These are phyloP conservation scores for Endothia cerciana DNA, from an alignment of 2,329 filamentous ascomycete genomes.

Conservation along the genomic window DNA sequence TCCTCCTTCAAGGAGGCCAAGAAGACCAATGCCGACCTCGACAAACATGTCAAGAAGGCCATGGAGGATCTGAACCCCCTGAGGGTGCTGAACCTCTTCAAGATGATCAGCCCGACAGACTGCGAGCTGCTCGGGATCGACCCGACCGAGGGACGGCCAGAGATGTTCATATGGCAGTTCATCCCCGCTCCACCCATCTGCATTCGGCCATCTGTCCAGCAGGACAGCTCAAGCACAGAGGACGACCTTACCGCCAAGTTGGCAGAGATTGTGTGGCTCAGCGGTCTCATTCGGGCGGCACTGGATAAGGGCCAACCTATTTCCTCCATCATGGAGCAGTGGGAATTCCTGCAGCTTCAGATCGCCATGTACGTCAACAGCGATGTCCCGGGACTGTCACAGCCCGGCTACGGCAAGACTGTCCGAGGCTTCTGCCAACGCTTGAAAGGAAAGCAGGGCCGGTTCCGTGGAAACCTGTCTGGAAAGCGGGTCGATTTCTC, in stretches of 20 bases:
- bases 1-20: constrained; percentile 81
- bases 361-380: constrained; percentile 99
- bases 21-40: constrained; percentile 77
- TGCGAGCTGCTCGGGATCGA: constrained; percentile 91
- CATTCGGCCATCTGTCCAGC: constrained; percentile 90
- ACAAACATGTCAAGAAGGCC: constrained; percentile 89
- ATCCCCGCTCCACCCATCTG: constrained; percentile 92
- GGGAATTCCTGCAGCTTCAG: constrained; percentile 95
- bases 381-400: constrained; percentile 89
- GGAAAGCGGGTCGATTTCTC: constrained; percentile 99
- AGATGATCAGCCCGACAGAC: constrained; percentile 80
- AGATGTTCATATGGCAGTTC: constrained; percentile 98
- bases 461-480: constrained; percentile 94
- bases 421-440: constrained; percentile 94
- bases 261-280: constrained; percentile 94
- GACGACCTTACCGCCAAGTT: constrained; percentile 96
- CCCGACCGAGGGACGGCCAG: constrained; percentile 82
- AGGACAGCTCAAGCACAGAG: constrained; percentile 91
- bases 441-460: constrained; percentile 94
- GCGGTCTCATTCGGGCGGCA: constrained; percentile 81
- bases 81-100: constrained; percentile 87
- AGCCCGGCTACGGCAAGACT: constrained; percentile 82
- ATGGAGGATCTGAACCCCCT: constrained; percentile 94
- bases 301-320: constrained; percentile 83
- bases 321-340: constrained; percentile 93